Percentiles rank a stretch among this genome's conserved stretches.
phyloP scores from a whole-genome alignment of 208 protist species.

The Tritrichomonas foetus region DNA sequence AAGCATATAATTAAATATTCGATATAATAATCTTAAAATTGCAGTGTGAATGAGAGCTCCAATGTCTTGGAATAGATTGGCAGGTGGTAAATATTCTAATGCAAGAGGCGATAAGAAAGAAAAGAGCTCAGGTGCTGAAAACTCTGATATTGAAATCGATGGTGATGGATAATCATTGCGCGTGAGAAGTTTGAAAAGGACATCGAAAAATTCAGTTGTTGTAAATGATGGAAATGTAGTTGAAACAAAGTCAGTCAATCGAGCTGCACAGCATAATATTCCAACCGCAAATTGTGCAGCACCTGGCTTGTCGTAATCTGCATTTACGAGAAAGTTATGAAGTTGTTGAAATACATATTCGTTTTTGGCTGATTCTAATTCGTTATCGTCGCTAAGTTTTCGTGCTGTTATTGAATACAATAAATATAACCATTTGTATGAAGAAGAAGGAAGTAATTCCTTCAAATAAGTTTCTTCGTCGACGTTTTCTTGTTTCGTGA shows the following conservation, averaged over 20 bases:
- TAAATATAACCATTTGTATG: constrained; percentile 36
- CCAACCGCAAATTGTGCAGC: background rate
- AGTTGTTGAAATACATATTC: background rate
- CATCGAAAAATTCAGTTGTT: background rate
- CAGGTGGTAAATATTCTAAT: background rate
- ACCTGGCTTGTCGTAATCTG: background rate
- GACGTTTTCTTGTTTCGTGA: background rate
- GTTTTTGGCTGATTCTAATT: background rate
- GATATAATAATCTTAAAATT: background rate
- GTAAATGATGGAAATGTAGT: background rate
- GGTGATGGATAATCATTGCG: background rate
- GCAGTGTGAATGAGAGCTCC: background rate
- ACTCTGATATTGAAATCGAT: background rate
- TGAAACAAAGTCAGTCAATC: background rate
- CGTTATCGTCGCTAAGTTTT: constrained; percentile 1
- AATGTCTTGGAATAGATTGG: background rate
- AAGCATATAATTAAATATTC: background rate
- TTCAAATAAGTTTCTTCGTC: background rate
- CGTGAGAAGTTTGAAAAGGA: background rate
- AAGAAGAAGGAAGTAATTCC: background rate
- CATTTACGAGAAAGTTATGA: background rate
- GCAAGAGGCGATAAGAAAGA: background rate
- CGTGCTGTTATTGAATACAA: background rate
- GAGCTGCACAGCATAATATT: background rate
- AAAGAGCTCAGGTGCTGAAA: background rate